These are phyloP conservation scores for Salix udensis DNA, from an alignment of 345 rosid species.

Conservation along the genomic window DNA sequence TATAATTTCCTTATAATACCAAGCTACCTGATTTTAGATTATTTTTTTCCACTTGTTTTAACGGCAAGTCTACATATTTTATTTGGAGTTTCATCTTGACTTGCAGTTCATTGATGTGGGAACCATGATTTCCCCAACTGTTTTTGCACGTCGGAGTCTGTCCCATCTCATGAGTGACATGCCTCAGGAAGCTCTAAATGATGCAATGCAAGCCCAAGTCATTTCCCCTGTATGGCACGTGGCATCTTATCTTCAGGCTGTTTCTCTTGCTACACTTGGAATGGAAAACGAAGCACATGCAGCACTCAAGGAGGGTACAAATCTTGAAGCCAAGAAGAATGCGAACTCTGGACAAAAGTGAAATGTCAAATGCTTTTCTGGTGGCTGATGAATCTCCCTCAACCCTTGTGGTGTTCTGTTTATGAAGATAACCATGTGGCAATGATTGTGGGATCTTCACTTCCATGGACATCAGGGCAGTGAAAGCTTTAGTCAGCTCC, in stretches of 20 bases:
- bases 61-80: background rate
- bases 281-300: slow-evolving; percentile 69
- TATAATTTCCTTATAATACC: background rate
- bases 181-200: slow-evolving; percentile 74
- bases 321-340: slow-evolving; percentile 56
- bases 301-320: slow-evolving; percentile 69
- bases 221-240: slow-evolving; percentile 80
- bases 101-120: slow-evolving; percentile 79
- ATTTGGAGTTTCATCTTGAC: background rate
- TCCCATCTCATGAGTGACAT: slow-evolving; percentile 68
- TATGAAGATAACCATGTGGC: slow-evolving; percentile 8
- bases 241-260: slow-evolving; percentile 85
- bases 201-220: slow-evolving; percentile 87
- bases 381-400: slow-evolving; percentile 6
- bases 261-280: slow-evolving; percentile 57
- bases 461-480: background rate
- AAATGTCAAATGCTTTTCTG: background rate
- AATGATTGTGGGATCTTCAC: slow-evolving; percentile 7
- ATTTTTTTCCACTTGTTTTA: background rate
- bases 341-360: slow-evolving; percentile 28
- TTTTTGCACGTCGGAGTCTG: slow-evolving; percentile 75
- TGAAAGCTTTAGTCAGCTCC: slow-evolving; percentile 2
- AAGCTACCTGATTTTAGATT: background rate
- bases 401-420: background rate
- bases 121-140: slow-evolving; percentile 85